Evolutionary conservation across 441 rosid genomes (phyloP).

Genomic region (Lepidium campestre): DNA sequence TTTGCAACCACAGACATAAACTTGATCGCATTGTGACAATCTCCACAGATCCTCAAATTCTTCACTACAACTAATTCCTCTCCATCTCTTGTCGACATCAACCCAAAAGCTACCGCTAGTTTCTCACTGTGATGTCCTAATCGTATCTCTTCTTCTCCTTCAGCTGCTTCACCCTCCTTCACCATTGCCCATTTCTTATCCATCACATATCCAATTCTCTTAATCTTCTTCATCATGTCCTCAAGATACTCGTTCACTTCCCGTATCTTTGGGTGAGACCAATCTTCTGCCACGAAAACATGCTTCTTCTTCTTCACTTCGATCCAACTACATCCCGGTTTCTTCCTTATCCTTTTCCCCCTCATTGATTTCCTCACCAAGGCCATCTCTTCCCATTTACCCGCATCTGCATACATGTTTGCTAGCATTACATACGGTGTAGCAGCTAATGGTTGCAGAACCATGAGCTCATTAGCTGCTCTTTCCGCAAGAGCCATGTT

Average conservation of each 20-base stretch:
- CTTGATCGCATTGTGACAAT: constrained; percentile 77
- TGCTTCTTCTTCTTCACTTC: constrained; percentile 58
- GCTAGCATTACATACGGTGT: constrained; percentile 78
- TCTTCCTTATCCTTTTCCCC: constrained; percentile 66
- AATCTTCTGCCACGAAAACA: constrained; percentile 78
- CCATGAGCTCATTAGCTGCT: constrained; percentile 58
- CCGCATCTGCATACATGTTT: constrained; percentile 58
- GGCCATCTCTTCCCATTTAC: constrained; percentile 69
- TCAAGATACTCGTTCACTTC: constrained; percentile 51
- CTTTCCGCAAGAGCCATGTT: constrained; percentile 56
- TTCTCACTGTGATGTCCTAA: constrained; percentile 79
- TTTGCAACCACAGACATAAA: constrained; percentile 46
- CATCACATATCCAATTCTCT: constrained; percentile 61
- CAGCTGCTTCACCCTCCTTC: constrained; percentile 52
- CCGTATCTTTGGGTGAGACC: constrained; percentile 69
- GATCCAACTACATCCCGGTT: constrained; percentile 90
- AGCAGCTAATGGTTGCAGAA: constrained; percentile 65
- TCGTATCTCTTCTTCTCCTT: constrained; percentile 53
- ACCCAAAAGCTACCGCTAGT: constrained; percentile 77
- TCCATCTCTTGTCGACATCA: constrained; percentile 57
- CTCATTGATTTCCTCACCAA: constrained; percentile 68
- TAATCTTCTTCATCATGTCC: constrained; percentile 59
- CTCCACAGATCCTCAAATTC: constrained; percentile 84
- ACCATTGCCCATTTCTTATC: constrained; percentile 64
- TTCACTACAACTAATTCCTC: constrained; percentile 68